A percentile compares a stretch with the other conserved stretches of the same genome.
phyloP scores from a whole-genome alignment of 768 basidiomycete genomes.

The Auriscalpium microsporum region DNA sequence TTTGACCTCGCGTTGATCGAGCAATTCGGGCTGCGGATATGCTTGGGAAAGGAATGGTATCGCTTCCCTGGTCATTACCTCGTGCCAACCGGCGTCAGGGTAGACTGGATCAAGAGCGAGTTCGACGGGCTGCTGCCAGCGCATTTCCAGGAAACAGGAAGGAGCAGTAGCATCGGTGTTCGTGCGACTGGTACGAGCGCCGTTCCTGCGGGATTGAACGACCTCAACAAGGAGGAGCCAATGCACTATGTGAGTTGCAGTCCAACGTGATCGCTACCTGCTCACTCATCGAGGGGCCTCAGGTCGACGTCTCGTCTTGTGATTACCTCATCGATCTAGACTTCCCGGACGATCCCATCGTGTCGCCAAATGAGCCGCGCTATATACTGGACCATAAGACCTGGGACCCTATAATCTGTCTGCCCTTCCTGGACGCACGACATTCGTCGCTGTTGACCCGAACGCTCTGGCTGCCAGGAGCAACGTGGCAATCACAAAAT shows the following conservation, averaged over 20 bases:
- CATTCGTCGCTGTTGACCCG: slow-evolving; percentile 68
- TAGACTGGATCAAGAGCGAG: slow-evolving; percentile 88
- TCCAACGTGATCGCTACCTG: slow-evolving; percentile 4
- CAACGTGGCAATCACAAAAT: slow-evolving; percentile 59
- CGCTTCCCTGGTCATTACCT: slow-evolving; percentile 89
- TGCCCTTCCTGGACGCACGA: slow-evolving; percentile 74
- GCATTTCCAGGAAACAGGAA: slow-evolving; percentile 49
- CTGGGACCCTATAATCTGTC: slow-evolving; percentile 81
- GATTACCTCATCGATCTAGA: slow-evolving; percentile 90
- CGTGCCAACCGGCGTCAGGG: slow-evolving; percentile 70
- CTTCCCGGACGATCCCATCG: slow-evolving; percentile 60
- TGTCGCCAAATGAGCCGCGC: slow-evolving; percentile 63
- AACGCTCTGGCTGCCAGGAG: slow-evolving; percentile 72
- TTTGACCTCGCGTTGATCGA: slow-evolving; percentile 64
- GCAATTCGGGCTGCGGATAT: slow-evolving; percentile 66
- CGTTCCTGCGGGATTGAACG: slow-evolving; percentile 68
- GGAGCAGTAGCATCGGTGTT: slow-evolving; percentile 34
- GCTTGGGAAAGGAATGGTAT: slow-evolving; percentile 94
- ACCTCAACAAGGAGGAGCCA: slow-evolving; percentile 72
- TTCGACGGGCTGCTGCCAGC: slow-evolving; percentile 86
- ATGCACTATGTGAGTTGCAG: slow-evolving; percentile 62
- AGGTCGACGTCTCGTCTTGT: slow-evolving; percentile 70
- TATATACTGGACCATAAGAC: slow-evolving; percentile 54
- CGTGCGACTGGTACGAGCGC: slow-evolving; percentile 52
- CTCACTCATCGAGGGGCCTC: slow-evolving; percentile 1